Conservation (phyloP, 805 yeast species). For the Diddensiella santjacobensis region DNA sequence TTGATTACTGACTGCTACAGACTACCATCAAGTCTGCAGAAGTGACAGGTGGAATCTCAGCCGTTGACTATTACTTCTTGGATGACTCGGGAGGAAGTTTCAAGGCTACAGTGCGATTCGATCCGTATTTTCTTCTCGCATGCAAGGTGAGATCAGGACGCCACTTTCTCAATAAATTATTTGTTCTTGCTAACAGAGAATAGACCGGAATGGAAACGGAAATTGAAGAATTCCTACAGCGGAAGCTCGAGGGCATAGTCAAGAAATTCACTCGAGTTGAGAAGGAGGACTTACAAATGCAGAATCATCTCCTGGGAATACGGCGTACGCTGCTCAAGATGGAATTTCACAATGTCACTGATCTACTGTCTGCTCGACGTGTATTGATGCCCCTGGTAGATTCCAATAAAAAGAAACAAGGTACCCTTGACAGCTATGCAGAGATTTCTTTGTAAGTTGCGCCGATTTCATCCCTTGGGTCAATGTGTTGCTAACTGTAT, state of each 20-base stretch:
- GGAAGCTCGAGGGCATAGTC: conserved; percentile 58
- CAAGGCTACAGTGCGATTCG: conserved; percentile 75
- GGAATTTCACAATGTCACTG: conserved; percentile 68
- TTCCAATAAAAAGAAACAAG: conserved; percentile 58
- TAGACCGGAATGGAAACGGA: conserved; percentile 52
- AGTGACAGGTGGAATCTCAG: conserved; percentile 66
- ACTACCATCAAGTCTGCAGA: conserved; percentile 51
- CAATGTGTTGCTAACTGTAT: background rate
- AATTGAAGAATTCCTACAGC: conserved; percentile 79
- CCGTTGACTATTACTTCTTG: conserved; percentile 88
- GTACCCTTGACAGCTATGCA: conserved; percentile 64
- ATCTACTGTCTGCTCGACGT: conserved; percentile 71
- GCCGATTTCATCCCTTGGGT: background rate
- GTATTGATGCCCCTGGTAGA: conserved; percentile 63
- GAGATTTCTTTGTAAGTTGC: conserved; percentile 43
- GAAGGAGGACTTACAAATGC: conserved; percentile 77
- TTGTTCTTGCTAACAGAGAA: background rate
- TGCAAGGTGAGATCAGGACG: conserved; percentile 48
- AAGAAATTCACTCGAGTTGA: conserved; percentile 52
- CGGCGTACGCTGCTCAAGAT: conserved; percentile 61
- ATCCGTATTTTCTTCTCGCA: conserved; percentile 80
- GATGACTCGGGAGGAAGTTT: conserved; percentile 97
- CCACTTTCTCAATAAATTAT: background rate
- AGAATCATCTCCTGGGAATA: conserved; percentile 83
- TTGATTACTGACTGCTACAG: conserved; percentile 13